These are phyloP conservation scores for Mytilinidion resinicola DNA, from an alignment of 495 filamentous ascomycete genomes.

Conservation along the genomic window DNA sequence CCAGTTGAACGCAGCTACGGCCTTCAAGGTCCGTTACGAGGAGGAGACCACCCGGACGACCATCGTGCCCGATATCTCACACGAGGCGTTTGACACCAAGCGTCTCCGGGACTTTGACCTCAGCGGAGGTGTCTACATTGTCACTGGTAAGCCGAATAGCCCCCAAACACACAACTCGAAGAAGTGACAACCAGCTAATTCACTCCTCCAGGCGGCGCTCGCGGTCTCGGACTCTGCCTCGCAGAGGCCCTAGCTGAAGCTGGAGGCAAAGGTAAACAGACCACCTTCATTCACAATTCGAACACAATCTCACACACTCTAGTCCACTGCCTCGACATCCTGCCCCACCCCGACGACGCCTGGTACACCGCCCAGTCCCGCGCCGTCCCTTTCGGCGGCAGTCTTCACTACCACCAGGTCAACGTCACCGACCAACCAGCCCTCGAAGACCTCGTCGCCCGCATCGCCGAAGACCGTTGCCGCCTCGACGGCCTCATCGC, in stretches of 20 bases:
- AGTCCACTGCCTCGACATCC: constrained; percentile 62
- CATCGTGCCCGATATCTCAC: background rate
- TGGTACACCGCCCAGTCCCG: constrained; percentile 47
- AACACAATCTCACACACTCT: too few relatives aligned
- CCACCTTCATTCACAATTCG: too few relatives aligned
- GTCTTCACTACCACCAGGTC: constrained; percentile 54
- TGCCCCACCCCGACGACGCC: constrained; percentile 44
- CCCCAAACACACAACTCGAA: background rate
- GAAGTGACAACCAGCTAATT: constrained; percentile 4
- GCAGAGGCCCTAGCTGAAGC: constrained; percentile 66
- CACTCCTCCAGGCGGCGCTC: constrained; percentile 17
- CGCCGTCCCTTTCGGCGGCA: constrained; percentile 46
- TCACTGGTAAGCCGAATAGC: constrained; percentile 1
- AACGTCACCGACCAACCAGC: constrained; percentile 56
- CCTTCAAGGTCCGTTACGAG: too few relatives aligned
- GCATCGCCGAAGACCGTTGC: constrained; percentile 48
- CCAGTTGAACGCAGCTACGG: too few relatives aligned
- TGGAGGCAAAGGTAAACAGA: constrained; percentile 52
- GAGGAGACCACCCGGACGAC: too few relatives aligned
- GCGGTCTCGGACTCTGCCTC: constrained; percentile 53
- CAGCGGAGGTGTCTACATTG: background rate
- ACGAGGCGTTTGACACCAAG: background rate
- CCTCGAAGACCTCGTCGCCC: constrained; percentile 48
- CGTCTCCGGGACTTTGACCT: background rate
- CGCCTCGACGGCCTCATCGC: constrained; percentile 70